These are phyloP conservation scores for Cystofilobasidium macerans DNA, from an alignment of 768 basidiomycete species.

Conservation along the genomic window DNA sequence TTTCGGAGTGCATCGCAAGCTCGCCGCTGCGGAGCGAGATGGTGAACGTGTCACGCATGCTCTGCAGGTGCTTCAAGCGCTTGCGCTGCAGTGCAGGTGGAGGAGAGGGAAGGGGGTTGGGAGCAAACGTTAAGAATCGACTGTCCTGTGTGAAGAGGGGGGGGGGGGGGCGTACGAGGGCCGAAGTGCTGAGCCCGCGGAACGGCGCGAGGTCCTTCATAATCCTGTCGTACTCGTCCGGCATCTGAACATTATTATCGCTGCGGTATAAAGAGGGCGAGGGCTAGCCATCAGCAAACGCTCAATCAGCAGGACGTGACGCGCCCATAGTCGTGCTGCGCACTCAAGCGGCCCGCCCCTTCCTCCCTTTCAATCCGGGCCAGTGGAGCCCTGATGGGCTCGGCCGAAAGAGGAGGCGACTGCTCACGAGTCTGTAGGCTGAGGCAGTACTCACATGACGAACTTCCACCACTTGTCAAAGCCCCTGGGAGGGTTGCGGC, in stretches of 20 bases:
- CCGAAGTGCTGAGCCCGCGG: conserved; percentile 13
- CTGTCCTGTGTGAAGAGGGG: not conserved
- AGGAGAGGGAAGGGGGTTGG: not conserved
- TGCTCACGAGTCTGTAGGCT: no score
- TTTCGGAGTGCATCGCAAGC: conserved; percentile 2
- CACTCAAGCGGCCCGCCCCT: not conserved
- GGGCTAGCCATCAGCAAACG: no score
- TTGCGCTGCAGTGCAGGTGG: not conserved
- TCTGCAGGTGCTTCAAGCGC: not conserved
- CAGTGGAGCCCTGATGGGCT: not conserved
- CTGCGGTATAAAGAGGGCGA: not conserved
- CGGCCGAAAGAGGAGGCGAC: not conserved
- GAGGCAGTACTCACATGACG: conserved; percentile 29
- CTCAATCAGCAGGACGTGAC: no score
- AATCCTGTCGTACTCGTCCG: conserved; percentile 35
- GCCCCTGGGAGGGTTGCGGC: conserved; percentile 32
- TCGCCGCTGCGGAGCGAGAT: not conserved
- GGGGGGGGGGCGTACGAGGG: not conserved
- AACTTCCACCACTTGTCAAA: conserved; percentile 37
- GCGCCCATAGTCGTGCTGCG: no score
- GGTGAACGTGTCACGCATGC: not conserved
- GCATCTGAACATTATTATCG: conserved; percentile 32
- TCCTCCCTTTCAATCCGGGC: not conserved
- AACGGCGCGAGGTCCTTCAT: conserved; percentile 32
- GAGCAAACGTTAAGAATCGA: not conserved